Base-by-base conservation (phyloP, 2,329 filamentous ascomycete species). In the Amauroascus niger region DNA sequence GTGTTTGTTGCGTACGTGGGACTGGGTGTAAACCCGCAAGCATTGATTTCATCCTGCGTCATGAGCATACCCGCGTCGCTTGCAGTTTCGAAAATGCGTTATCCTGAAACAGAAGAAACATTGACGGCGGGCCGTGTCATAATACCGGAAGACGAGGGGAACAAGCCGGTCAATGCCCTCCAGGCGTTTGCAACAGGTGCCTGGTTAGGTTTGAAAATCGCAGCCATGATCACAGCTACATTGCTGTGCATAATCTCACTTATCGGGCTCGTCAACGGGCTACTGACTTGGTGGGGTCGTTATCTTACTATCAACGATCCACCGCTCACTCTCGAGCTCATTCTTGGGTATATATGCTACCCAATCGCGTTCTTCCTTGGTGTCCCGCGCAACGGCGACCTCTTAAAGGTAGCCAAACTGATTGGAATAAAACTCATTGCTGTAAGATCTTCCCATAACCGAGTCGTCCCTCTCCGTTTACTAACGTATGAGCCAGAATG, bases 41-140 rank as follows among this genome's bases (percentile, higher is more conserved):
- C 87, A 2, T 76, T 96, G 45, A 85, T 95, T 26, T 95, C 88
- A 1, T 90, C 87, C 6, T 95, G 89, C 66, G 89, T 95, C 68
- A 96, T 96, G 90, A 90, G 86, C 62, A 95, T 95, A 59, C 90
- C 90, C 0, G 89, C 89, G 1, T 94, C 88, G 2, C 78, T 96
- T 13, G 89, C 89, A 49, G 83, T 93, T 57, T 91, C 86, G 59
- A 95, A 95, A 74, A 78, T 95, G 63, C 85, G 90, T 54, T 95
- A 86, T 68, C 90, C 90, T 2, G 90, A 95, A 72, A 84, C 82
- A 2, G 88, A 95, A 68, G 86, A 91, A 69, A 87, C 88, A 0
- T 75, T 95, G 33, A 95, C 89, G 0, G 84, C 87, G 3, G 88
- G 88, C 54, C 81, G 82, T 16, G 84, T 93, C 28, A 82, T 91